A percentile compares a stretch with the other conserved stretches of the same genome.
Conservation (phyloP, 2,329 filamentous ascomycete species). For the Tolypocladium cylindrosporum region DNA sequence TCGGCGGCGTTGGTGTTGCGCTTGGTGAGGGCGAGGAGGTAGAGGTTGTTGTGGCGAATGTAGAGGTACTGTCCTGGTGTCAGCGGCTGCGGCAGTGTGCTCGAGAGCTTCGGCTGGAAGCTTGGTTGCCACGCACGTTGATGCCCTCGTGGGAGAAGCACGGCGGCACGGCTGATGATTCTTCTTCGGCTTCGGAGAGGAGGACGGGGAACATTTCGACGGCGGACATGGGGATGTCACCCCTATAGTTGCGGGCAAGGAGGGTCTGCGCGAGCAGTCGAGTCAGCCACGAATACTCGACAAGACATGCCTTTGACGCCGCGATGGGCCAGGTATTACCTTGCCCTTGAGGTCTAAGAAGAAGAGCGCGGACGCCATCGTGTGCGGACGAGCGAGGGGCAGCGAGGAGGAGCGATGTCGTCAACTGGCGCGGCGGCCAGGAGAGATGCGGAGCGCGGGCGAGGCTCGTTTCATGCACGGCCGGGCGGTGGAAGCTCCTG, state of each 20-base stretch:
- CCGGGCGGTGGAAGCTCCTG: neutral
- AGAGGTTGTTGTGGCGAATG: conserved; percentile 98
- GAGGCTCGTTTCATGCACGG: conserved; percentile 1
- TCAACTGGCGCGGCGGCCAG: conserved; percentile 11
- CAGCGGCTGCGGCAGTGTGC: neutral
- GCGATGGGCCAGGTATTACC: conserved; percentile 35
- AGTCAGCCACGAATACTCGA: conserved; percentile 8
- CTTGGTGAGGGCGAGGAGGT: conserved; percentile 94
- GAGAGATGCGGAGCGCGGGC: conserved; percentile 3
- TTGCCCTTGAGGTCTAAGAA: conserved; percentile 99
- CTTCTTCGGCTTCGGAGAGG: conserved; percentile 96
- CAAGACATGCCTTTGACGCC: neutral
- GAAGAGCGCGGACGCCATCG: conserved; percentile 95
- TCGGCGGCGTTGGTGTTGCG: conserved; percentile 98
- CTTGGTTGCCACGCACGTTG: conserved; percentile 57
- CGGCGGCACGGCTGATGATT: conserved; percentile 91
- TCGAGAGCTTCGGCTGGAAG: neutral
- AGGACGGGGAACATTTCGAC: conserved; percentile 97
- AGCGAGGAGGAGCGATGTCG: conserved; percentile 12
- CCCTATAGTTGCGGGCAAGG: conserved; percentile 93
- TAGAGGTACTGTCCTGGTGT: conserved; percentile 69
- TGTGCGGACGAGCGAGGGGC: conserved; percentile 15
- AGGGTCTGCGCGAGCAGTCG: conserved; percentile 60
- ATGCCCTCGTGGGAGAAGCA: conserved; percentile 99
- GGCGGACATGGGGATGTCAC: conserved; percentile 97